Evolutionary conservation across 352 stramenopile genomes (phyloP), one percentile per base, ranked within the genome.

Genomic region (Phytophthora pluvialis): DNA sequence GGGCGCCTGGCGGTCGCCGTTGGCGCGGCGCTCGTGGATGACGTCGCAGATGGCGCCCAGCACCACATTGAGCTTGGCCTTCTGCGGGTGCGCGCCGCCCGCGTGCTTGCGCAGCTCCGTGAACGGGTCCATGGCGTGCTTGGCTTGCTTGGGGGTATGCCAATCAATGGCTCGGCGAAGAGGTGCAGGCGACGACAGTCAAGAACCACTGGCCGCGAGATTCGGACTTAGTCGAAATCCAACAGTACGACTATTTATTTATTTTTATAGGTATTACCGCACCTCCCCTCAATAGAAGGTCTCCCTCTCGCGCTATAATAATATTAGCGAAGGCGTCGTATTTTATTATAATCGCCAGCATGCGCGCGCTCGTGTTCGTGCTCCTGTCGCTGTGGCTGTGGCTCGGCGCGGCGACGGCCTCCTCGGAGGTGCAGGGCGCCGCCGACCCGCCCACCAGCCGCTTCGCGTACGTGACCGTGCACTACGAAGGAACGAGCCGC

Each of bases 381-480:
- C 53, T 77, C 43, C 45, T 67, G 52, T 62, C 70, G 35, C 46
- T 81, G 45, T 45, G 36, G 42, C 63, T 83, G 29, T 33, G 60
- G 50, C 36, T 80, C 15, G 11, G 43, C 33, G 35, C n/a, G 29
- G 57, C 38, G 11, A 16, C 39, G 56, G 49, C 61, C 36, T 46
- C 39, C 25, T 33, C 49, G 38, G 43, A 69, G 11, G 60, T 61
- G 5, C 40, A 67, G 38, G 33, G 54, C 12, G 64, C 59, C 7
- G 59, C 33, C 9, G 63, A 79, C 29, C 33, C 64, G 28, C 65
- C 72, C 5, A 74, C 70, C 16, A 90, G 86, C 28, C 82, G 84
- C 54, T 94, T 90, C 60, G 87, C 85, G 45, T 95, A 95, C 67
- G 87, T 95, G 31, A 95, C 87, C 4, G 85, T 93, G 40, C 87